phyloP scores from a whole-genome alignment of 2,329 filamentous ascomycete genomes.

The Aspergillus vadensis region DNA sequence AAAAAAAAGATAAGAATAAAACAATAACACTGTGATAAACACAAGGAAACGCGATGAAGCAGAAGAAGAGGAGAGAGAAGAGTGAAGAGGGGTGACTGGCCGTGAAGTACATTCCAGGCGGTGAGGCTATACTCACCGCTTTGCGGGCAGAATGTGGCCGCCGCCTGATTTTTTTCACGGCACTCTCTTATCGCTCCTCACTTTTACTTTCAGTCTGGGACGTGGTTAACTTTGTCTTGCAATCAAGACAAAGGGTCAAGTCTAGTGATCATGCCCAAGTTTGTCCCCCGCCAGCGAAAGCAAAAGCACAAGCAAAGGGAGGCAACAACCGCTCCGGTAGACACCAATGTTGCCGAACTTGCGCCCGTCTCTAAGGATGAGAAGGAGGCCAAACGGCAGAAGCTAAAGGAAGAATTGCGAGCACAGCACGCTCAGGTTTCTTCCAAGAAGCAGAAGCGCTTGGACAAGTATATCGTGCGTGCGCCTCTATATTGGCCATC shows the following conservation, averaged over 20 bases:
- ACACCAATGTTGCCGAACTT: conserved; percentile 48
- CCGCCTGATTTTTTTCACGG: conserved; percentile 24
- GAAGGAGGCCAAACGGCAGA: conserved; percentile 55
- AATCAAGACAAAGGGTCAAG: conserved; percentile 14
- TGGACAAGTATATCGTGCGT: conserved; percentile 68
- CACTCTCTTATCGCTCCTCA: conserved; percentile 10
- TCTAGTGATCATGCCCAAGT: conserved; percentile 46
- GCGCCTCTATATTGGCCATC: not conserved
- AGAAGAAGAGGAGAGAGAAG: not conserved
- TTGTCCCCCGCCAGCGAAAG: conserved; percentile 60
- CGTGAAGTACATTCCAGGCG: conserved; percentile 15
- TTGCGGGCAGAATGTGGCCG: conserved; percentile 29
- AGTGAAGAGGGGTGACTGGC: not conserved
- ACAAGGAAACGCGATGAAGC: not conserved
- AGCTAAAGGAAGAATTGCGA: conserved; percentile 57
- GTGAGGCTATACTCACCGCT: conserved; percentile 21
- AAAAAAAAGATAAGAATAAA: too few species aligned
- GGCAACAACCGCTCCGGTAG: conserved; percentile 39
- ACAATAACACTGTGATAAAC: not conserved
- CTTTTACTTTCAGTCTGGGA: conserved; percentile 4
- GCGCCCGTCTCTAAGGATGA: conserved; percentile 53
- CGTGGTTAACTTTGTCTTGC: conserved; percentile 14
- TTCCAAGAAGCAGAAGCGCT: conserved; percentile 66
- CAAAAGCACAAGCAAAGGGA: conserved; percentile 51
- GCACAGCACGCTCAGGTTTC: conserved; percentile 59